A percentile compares a stretch with the other conserved stretches of the same genome.
Evolutionary conservation across 768 basidiomycete species (phyloP).

Genomic region (Tricholomella constricta): DNA sequence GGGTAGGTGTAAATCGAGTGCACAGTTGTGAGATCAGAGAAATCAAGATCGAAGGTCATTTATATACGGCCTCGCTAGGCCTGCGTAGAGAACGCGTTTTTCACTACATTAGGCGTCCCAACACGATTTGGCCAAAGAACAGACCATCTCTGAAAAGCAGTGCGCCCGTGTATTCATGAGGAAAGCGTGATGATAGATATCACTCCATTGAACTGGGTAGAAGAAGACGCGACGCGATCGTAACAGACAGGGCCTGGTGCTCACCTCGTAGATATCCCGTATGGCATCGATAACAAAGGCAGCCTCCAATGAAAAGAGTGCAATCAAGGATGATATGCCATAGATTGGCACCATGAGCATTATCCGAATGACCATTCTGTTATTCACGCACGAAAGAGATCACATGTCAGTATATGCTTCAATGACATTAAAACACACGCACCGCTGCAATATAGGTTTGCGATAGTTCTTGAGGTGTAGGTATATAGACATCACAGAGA

Average conservation of each 20-base stretch:
- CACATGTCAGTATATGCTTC: too few relatives aligned
- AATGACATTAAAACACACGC: too few relatives aligned
- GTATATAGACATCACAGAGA: conserved; percentile 75
- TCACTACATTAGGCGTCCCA: too few relatives aligned
- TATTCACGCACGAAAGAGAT: neutral
- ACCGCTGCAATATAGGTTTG: conserved; percentile 82
- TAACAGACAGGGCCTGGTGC: conserved; percentile 17
- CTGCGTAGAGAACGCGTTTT: too few relatives aligned
- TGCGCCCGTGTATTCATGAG: too few relatives aligned
- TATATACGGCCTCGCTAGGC: neutral
- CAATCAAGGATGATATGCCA: conserved; percentile 86
- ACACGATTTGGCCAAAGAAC: too few relatives aligned
- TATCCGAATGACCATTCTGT: conserved; percentile 89
- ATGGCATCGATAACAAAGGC: conserved; percentile 96
- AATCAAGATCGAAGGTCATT: neutral
- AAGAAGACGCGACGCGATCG: neutral
- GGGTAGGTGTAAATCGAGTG: neutral
- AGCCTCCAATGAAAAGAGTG: conserved; percentile 89
- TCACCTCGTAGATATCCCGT: conserved; percentile 94
- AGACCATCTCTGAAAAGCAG: too few relatives aligned
- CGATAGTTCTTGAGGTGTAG: conserved; percentile 87
- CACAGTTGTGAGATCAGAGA: neutral
- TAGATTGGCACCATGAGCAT: conserved; percentile 98
- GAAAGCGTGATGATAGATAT: too few relatives aligned
- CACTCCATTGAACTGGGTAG: too few relatives aligned